Conservation (phyloP, 768 basidiomycete genomes). For the Pholiota microspora region DNA sequence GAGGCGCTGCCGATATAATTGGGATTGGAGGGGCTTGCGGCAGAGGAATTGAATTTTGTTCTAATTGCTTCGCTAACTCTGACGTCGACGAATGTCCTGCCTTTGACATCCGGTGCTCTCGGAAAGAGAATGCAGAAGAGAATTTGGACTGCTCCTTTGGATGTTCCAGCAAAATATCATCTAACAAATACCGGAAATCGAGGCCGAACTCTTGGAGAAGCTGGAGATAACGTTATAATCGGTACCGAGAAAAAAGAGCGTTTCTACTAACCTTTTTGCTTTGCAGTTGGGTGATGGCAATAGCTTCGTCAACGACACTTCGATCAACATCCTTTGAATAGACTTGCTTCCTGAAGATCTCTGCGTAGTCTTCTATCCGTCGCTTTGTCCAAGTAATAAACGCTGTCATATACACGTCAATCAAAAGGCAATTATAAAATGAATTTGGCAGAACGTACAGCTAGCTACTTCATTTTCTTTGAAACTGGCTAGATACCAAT, state of each 20-base stretch:
- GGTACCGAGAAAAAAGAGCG: background rate
- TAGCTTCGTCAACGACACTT: slow-evolving; percentile 72
- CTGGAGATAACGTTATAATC: slow-evolving; percentile 31
- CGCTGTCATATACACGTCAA: slow-evolving; percentile 42
- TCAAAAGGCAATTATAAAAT: background rate
- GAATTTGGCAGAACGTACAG: slow-evolving; percentile 48
- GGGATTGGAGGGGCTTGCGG: slow-evolving; percentile 27
- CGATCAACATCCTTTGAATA: slow-evolving; percentile 78
- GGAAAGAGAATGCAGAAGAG: slow-evolving; percentile 29
- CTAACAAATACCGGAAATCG: slow-evolving; percentile 92
- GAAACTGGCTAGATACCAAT: slow-evolving; percentile 97
- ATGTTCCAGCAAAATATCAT: slow-evolving; percentile 57
- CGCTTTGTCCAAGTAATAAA: slow-evolving; percentile 94
- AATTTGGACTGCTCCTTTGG: slow-evolving; percentile 36
- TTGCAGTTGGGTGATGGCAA: slow-evolving; percentile 74
- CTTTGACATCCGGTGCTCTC: slow-evolving; percentile 29
- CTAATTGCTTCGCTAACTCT: slow-evolving; percentile 15
- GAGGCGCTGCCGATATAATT: slow-evolving; percentile 26
- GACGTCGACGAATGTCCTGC: slow-evolving; percentile 18
- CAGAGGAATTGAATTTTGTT: slow-evolving; percentile 11
- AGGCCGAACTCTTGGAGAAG: slow-evolving; percentile 91
- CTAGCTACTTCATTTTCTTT: slow-evolving; percentile 94
- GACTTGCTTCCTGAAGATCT: slow-evolving; percentile 88
- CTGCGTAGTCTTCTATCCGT: slow-evolving; percentile 79
- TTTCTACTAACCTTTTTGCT: slow-evolving; percentile 68